Conservation (phyloP, 1,284 basidiomycete genomes). For the Kalmanozyma brasiliensis region DNA sequence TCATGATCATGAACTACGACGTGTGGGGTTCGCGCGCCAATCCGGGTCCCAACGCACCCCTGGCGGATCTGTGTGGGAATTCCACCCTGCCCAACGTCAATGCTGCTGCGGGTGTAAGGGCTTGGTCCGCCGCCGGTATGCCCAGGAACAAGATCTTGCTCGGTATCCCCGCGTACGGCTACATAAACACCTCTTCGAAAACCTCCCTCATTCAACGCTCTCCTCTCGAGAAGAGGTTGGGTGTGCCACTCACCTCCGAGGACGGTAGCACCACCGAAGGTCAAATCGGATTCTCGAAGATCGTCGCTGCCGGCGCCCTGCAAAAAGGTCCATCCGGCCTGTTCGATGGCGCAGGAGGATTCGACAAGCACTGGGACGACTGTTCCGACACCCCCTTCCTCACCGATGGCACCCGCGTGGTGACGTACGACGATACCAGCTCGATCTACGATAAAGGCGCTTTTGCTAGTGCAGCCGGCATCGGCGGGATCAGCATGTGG, state of each 20-base stretch:
- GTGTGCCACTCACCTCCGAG: conserved; percentile 25
- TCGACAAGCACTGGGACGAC: conserved; percentile 59
- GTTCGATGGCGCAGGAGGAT: conserved; percentile 45
- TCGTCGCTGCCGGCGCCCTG: conserved; percentile 51
- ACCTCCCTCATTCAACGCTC: conserved; percentile 9
- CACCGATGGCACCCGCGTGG: conserved; percentile 40
- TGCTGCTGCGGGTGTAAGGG: conserved; percentile 55
- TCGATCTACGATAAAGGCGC: conserved; percentile 58
- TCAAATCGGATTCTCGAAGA: conserved; percentile 52
- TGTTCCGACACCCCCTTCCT: conserved; percentile 61
- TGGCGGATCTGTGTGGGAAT: conserved; percentile 61
- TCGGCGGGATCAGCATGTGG: conserved; percentile 58
- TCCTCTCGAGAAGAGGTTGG: conserved; percentile 5
- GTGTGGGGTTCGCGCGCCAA: conserved; percentile 50
- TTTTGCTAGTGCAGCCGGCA: conserved; percentile 49
- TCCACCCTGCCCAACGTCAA: conserved; percentile 52
- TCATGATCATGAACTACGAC: conserved; percentile 66
- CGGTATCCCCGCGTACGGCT: conserved; percentile 59
- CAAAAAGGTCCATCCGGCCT: conserved; percentile 20
- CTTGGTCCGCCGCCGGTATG: conserved; percentile 60
- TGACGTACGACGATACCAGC: conserved; percentile 61
- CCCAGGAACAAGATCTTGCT: conserved; percentile 58
- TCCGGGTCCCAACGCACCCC: conserved; percentile 59
- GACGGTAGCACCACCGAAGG: conserved; percentile 34
- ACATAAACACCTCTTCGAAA: conserved; percentile 39